Base-by-base conservation (phyloP, 441 rosid species). In the Erodium trifolium region DNA sequence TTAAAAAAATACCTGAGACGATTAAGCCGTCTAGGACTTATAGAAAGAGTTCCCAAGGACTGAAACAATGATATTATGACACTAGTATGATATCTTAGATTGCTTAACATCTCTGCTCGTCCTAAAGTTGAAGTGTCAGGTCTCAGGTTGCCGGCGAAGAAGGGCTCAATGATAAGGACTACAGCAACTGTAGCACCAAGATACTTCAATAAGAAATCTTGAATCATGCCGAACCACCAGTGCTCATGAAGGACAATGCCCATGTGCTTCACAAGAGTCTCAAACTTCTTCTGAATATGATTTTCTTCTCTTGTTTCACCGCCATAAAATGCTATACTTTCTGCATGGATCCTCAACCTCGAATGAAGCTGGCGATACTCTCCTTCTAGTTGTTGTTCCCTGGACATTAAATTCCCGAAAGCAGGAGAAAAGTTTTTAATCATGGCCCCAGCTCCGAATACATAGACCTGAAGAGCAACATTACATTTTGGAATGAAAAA, bases 201-300 rank as follows among this genome's bases (percentile, higher is more conserved):
- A 83, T 95, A 95, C 82, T 95, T 95, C 78, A 91, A 82, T 71
- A 95, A 79, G 81, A 95, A 95, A 82, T 95, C 99, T 67, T 95
- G 98, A 79, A 95, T 89, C 98, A 95, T 95, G 80, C 99, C 99
- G 81, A 95, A 95, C 99, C 99, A 95, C 99, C 99, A 95, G 74
- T 92, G 93, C 31, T 95, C 95, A 69, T 89, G 93, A 78, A 88
- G 93, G 71, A 95, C 99, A 29, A 66, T 68, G 34, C 88, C 81
- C 88, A 95, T 73, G 78, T 95, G 99, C 69, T 79, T 74, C 75
- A 87, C 79, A 43, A 95, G 92, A 75, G 78, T 79, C 81, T 72
- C 87, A 85, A 95, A 95, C 79, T 89, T 95, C 79, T 85, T 81
- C 80, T 89, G 90, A 80, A 95, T 92, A 76, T 95, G 97, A 78